Percentiles rank a stretch among this genome's conserved stretches.
Conservation (phyloP, 2,329 filamentous ascomycete genomes). For the Chaetomium olivaceum region DNA sequence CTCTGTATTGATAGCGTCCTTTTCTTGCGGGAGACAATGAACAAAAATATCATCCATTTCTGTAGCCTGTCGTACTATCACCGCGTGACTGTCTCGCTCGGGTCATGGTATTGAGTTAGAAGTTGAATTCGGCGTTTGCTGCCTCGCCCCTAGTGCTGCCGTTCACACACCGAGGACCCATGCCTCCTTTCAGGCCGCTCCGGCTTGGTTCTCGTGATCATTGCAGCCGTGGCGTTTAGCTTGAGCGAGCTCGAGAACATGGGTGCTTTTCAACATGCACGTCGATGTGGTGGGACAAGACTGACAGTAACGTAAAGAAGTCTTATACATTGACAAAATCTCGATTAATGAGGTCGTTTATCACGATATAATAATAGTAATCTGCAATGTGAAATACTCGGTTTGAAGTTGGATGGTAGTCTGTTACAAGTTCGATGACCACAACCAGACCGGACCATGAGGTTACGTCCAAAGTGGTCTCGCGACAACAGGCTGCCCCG, state of each 20-base stretch:
- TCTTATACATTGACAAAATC: neutral
- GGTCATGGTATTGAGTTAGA: neutral
- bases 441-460: neutral
- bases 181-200: neutral
- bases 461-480: neutral
- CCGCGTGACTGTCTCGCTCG: neutral
- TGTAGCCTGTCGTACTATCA: neutral
- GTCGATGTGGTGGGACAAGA: neutral
- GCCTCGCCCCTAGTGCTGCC: neutral
- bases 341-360: neutral
- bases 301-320: neutral
- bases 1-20: conserved; percentile 29
- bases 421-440: too few relatives aligned
- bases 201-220: neutral
- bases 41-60: conserved; percentile 4
- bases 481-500: neutral
- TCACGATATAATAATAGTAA: neutral
- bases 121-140: neutral
- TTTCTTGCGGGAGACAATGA: conserved; percentile 14
- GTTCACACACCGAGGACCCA: neutral
- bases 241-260: neutral
- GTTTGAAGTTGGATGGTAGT: neutral
- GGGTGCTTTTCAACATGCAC: neutral
- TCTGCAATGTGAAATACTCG: neutral
- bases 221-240: neutral